Base-by-base conservation (phyloP, 1,139 yeast species). In the Taphrina sp. region DNA sequence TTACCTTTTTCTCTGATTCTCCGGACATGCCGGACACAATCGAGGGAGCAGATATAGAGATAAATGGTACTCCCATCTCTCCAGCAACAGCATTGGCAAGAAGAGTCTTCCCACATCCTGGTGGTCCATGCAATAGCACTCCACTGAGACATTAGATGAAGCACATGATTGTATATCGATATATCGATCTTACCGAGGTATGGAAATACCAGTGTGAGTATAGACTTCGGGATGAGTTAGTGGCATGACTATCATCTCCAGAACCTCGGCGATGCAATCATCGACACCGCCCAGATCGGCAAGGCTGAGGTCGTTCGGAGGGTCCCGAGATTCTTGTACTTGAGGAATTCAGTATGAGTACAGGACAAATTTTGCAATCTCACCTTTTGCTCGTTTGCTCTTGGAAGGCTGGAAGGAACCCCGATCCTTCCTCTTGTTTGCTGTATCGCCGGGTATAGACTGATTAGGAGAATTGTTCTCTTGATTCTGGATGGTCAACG, bases 11-110 rank as follows among this genome's bases (percentile, higher is more conserved):
- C 68, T 94, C 98, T 59, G 94, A 83, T 69, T 92, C 99, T 43
- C 98, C 98, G n/a, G 96, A 87, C 98, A 92, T 92, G n/a, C 99
- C 98, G 58, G 96, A 86, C 0, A 92, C 97, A 4, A 94, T 88
- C 0, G 96, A 85, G 0, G 98, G 98, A 0, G 99, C 98, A 19
- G 95, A 85, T 0, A 92, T 78, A 49, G 85, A 84, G 26, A 92
- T 81, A 66, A 94, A 92, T 0, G 98, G 96, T 0, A 92, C 95
- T 61, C 88, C 87, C 41, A 92, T 75, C 66, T 92, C 96, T 26
- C 62, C 64, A 1, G 98, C 98, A 38, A 92, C 74, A 0, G 97
- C 96, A 69, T 90, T 88, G 1, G 98, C 98, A 58, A 92, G 82
- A 53, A 95, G 83, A 0, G 99, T 92, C 66, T 92, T 92, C 67